Evolutionary conservation across 1,284 basidiomycete species (phyloP).

Genomic region (Paramarasmius palmivorus): DNA sequence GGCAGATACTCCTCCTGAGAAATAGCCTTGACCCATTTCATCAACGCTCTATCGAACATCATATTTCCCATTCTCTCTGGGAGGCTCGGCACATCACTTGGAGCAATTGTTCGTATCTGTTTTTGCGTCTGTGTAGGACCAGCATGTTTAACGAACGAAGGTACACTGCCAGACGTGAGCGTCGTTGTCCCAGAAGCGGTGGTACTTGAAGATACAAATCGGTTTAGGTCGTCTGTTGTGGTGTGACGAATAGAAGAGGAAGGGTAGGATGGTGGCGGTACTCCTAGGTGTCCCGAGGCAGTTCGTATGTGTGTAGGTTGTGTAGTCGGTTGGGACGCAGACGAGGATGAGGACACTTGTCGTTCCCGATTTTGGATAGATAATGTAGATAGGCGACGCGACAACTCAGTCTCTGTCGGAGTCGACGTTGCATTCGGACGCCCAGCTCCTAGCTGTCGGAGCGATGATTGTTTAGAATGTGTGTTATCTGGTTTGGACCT

Average conservation of each 20-base stretch:
- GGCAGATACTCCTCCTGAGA: slow-evolving; percentile 34
- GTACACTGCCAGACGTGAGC: slow-evolving; percentile 66
- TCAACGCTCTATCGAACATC: slow-evolving; percentile 78
- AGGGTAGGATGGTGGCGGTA: slow-evolving; percentile 42
- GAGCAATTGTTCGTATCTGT: slow-evolving; percentile 77
- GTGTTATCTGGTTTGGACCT: background rate
- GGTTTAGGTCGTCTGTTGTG: slow-evolving; percentile 74
- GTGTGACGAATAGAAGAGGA: slow-evolving; percentile 50
- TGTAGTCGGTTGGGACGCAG: slow-evolving; percentile 3
- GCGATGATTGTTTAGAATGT: background rate
- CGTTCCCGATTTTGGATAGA: background rate
- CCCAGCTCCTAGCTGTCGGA: background rate
- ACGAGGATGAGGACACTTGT: background rate
- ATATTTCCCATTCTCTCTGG: slow-evolving; percentile 83
- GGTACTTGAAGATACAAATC: slow-evolving; percentile 84
- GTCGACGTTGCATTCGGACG: background rate
- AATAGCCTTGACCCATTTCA: slow-evolving; percentile 80
- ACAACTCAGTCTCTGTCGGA: slow-evolving; percentile 6
- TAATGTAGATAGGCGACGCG: slow-evolving; percentile 6
- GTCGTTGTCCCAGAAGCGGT: slow-evolving; percentile 66
- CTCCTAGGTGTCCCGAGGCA: slow-evolving; percentile 17
- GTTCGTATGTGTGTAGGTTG: slow-evolving; percentile 21
- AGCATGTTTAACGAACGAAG: slow-evolving; percentile 81
- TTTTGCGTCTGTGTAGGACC: slow-evolving; percentile 73
- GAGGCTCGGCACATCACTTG: slow-evolving; percentile 72